Percentiles rank a stretch among this genome's conserved stretches.
These are phyloP conservation scores for Sordariomycetes sp. DNA, from an alignment of 2,329 filamentous ascomycete species.

Conservation along the genomic window DNA sequence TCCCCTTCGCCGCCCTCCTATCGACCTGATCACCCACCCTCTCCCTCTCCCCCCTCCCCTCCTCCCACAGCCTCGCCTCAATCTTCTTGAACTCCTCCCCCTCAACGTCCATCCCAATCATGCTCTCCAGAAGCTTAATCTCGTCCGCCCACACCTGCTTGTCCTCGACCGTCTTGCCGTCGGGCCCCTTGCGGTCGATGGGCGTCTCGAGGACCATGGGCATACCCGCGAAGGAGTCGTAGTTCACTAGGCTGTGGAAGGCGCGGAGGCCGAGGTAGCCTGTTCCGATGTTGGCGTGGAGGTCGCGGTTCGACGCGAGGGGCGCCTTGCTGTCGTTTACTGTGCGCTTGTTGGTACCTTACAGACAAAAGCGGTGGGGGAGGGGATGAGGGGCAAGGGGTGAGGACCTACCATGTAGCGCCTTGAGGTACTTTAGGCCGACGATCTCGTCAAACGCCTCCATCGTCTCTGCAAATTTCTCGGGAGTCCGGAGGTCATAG, in stretches of 20 bases:
- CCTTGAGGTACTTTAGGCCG: slow-evolving; percentile 66
- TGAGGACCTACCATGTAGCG: slow-evolving; percentile 49
- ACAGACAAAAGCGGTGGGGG: slow-evolving; percentile 1
- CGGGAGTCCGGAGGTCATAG: slow-evolving; percentile 71
- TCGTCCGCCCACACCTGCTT: slow-evolving; percentile 80
- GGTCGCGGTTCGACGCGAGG: slow-evolving; percentile 64
- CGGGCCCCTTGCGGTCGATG: slow-evolving; percentile 55
- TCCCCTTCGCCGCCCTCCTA: slow-evolving; percentile 41
- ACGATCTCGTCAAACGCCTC: slow-evolving; percentile 64
- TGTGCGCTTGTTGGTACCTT: slow-evolving; percentile 8
- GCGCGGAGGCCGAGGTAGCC: slow-evolving; percentile 83
- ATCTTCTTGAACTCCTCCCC: slow-evolving; percentile 56
- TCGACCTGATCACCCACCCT: slow-evolving; percentile 71
- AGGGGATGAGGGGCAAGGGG: neutral
- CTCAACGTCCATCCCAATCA: slow-evolving; percentile 74
- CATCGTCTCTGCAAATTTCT: slow-evolving; percentile 61
- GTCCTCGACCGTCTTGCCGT: slow-evolving; percentile 61
- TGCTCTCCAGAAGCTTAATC: slow-evolving; percentile 83
- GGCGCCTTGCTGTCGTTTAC: slow-evolving; percentile 95
- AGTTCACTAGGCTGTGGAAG: slow-evolving; percentile 87
- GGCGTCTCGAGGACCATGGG: slow-evolving; percentile 97
- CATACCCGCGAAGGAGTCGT: slow-evolving; percentile 57
- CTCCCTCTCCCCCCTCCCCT: slow-evolving; percentile 57
- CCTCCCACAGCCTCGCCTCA: slow-evolving; percentile 50
- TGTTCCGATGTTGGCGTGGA: slow-evolving; percentile 93